phyloP scores from a whole-genome alignment of 2,329 filamentous ascomycete genomes.

The Claviceps spartinae region DNA sequence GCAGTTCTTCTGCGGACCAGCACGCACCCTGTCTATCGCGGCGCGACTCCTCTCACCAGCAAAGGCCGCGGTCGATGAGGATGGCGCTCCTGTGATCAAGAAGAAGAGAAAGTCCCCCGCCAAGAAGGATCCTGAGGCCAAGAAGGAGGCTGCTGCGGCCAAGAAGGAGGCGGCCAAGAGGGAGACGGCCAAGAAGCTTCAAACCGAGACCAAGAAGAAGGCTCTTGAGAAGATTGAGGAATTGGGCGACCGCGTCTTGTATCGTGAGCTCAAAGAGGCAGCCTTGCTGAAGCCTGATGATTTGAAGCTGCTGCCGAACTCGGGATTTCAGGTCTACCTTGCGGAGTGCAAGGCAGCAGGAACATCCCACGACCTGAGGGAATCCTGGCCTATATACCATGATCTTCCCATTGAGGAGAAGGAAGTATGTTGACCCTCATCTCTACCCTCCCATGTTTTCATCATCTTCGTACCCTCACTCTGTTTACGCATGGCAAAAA shows the following conservation, averaged over 20 bases:
- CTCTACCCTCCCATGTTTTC: not conserved
- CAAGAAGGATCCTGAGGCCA: conserved; percentile 6
- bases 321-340: conserved; percentile 26
- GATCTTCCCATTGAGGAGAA: conserved; percentile 25
- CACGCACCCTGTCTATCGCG: conserved; percentile 16
- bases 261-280: conserved; percentile 22
- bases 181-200: conserved; percentile 20
- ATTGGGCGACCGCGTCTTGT: too few species aligned
- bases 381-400: conserved; percentile 23
- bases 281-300: conserved; percentile 24
- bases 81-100: conserved; percentile 4
- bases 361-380: conserved; percentile 6
- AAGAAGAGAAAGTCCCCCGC: conserved; percentile 27
- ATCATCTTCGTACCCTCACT: not conserved
- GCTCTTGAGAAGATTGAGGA: too few species aligned
- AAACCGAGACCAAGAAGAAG: conserved; percentile 7
- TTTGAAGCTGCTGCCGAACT: conserved; percentile 19
- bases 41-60: conserved; percentile 14
- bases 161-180: conserved; percentile 25
- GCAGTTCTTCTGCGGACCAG: not conserved
- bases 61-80: conserved; percentile 5
- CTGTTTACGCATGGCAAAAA: not conserved
- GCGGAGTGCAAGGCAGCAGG: conserved; percentile 9
- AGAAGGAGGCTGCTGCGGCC: conserved; percentile 21
- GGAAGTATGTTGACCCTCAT: conserved; percentile 25